Evolutionary conservation across 2,329 filamentous ascomycete genomes (phyloP).

Genomic region (Macrophomina tecta): DNA sequence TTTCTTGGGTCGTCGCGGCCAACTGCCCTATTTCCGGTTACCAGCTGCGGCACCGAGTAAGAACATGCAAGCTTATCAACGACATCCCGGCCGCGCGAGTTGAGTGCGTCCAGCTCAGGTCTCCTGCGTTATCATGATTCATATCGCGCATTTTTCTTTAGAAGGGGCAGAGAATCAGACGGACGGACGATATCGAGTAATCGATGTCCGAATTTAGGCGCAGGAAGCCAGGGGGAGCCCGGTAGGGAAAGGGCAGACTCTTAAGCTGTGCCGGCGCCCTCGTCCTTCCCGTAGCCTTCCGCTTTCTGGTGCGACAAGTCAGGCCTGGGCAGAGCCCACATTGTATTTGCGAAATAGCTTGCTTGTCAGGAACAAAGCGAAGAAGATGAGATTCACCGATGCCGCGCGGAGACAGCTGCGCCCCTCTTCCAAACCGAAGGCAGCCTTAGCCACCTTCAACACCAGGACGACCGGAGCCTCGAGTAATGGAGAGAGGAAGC

Average conservation of each 20-base stretch:
- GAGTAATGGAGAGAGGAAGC: not conserved
- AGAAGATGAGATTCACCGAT: not conserved
- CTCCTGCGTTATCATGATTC: conserved; percentile 5
- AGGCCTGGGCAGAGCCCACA: not conserved
- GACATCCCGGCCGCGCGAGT: not conserved
- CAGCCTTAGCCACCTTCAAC: not conserved
- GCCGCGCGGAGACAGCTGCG: not conserved
- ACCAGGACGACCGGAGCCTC: not conserved
- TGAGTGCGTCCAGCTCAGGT: not conserved
- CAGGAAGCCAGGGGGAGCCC: not conserved
- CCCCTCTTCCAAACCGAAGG: not conserved
- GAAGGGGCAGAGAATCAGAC: not conserved
- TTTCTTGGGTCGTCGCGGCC: not conserved
- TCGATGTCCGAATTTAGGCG: not conserved
- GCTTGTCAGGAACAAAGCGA: not conserved
- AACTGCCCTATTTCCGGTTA: not conserved
- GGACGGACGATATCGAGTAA: not conserved
- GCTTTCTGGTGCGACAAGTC: not conserved
- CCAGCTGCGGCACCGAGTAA: not conserved
- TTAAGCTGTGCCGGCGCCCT: not conserved
- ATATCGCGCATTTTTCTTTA: not conserved
- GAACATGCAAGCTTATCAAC: not conserved
- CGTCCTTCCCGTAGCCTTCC: not conserved
- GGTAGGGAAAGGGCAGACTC: not conserved
- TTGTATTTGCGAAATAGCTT: not conserved